These are phyloP conservation scores for Quambalaria eucalypti DNA, from an alignment of 1,284 basidiomycete species.

Conservation along the genomic window DNA sequence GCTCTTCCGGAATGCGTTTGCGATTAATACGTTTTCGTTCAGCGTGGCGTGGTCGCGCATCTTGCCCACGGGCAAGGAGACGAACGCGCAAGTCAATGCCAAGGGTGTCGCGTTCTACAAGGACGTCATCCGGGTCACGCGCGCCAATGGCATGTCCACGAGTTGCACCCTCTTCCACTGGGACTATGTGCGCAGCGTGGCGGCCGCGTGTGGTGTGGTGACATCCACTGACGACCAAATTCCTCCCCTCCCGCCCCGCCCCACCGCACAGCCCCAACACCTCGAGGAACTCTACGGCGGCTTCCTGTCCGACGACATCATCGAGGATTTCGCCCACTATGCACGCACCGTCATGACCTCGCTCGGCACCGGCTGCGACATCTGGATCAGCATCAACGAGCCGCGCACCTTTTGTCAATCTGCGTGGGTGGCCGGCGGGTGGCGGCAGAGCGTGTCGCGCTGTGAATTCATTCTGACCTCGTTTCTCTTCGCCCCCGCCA, in stretches of 20 bases:
- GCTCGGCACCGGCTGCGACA: slow-evolving; percentile 8
- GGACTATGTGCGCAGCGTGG: not conserved
- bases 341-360: slow-evolving; percentile 4
- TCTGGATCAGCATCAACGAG: slow-evolving; percentile 13
- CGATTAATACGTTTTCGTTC: slow-evolving; percentile 12
- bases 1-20: slow-evolving; percentile 6
- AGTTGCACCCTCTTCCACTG: slow-evolving; percentile 11
- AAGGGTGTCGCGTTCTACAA: slow-evolving; percentile 9
- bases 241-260: not conserved
- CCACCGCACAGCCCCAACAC: slow-evolving; percentile 1
- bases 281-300: slow-evolving; percentile 8
- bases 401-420: slow-evolving; percentile 11
- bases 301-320: slow-evolving; percentile 4
- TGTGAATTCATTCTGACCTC: too few relatives aligned
- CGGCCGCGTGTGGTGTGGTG: not conserved
- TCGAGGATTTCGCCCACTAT: slow-evolving; percentile 10
- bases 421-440: too few relatives aligned
- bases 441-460: too few relatives aligned
- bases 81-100: slow-evolving; percentile 5
- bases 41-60: slow-evolving; percentile 11
- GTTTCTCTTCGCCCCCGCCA: too few relatives aligned
- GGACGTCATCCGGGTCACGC: slow-evolving; percentile 1
- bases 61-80: slow-evolving; percentile 3
- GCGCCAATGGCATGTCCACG: slow-evolving; percentile 3
- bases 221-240: not conserved